These are phyloP conservation scores for Scutellaria baicalensis DNA, from an alignment of 257 asterid genomes.

Conservation along the genomic window DNA sequence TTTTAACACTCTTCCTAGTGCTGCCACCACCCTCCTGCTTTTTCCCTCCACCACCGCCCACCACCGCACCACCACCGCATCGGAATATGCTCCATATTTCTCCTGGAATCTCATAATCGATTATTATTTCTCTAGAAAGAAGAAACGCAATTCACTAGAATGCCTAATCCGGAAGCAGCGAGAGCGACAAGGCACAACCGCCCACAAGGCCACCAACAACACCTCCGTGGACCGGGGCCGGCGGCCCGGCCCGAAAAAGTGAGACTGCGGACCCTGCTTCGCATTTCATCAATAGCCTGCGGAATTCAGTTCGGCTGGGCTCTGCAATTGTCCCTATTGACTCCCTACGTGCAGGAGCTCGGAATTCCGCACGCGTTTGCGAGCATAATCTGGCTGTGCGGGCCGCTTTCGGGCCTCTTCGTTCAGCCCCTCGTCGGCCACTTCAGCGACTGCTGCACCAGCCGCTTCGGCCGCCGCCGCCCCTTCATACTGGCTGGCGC, in stretches of 20 bases:
- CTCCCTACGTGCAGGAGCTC: constrained; percentile 85
- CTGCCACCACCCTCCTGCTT: constrained; percentile 3
- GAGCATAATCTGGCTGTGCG: constrained; percentile 85
- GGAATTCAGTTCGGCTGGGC: constrained; percentile 99
- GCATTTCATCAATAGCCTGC: constrained; percentile 75
- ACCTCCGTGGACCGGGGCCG: not conserved
- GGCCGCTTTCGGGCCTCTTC: constrained; percentile 77
- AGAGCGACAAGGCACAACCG: not conserved
- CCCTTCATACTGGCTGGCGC: constrained; percentile 70
- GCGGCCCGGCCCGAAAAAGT: constrained; percentile 21
- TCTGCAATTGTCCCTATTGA: constrained; percentile 56
- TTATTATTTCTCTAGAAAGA: not conserved
- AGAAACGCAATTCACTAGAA: not conserved
- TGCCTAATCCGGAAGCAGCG: constrained; percentile 15
- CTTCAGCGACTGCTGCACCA: constrained; percentile 64
- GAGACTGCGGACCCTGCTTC: constrained; percentile 47
- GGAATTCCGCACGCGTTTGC: constrained; percentile 90
- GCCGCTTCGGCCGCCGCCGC: constrained; percentile 74
- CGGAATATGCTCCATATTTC: not conserved
- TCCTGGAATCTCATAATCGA: too few species aligned
- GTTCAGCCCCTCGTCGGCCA: constrained; percentile 84
- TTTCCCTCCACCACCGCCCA: constrained; percentile 7
- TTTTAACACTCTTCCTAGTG: not conserved
- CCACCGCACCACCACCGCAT: not conserved
- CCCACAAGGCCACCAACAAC: not conserved